Conservation (phyloP, 2,329 filamentous ascomycete species). For the Davidsoniella virescens region DNA sequence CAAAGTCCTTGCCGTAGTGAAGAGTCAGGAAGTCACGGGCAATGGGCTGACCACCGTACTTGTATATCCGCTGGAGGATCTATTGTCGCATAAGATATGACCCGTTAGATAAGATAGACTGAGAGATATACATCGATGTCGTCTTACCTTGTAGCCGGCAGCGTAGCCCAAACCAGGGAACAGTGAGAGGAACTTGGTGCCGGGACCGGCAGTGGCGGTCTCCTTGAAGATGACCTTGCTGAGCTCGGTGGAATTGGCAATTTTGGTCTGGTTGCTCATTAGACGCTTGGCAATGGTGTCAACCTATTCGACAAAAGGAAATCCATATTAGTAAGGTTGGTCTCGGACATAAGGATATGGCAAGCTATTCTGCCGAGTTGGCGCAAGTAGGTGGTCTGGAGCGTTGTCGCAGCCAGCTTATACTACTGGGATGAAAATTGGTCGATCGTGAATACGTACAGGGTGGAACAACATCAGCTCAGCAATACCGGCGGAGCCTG, state of each 20-base stretch:
- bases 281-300: slow-evolving; percentile 97
- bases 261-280: slow-evolving; percentile 81
- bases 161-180: slow-evolving; percentile 97
- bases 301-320: slow-evolving; percentile 42
- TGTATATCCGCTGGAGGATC: slow-evolving; percentile 92
- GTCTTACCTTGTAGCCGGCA: slow-evolving; percentile 74
- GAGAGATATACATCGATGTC: background rate
- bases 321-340: background rate
- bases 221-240: slow-evolving; percentile 92
- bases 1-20: slow-evolving; percentile 72
- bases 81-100: slow-evolving; percentile 17
- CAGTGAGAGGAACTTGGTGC: slow-evolving; percentile 77
- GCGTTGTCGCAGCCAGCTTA: background rate
- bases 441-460: slow-evolving; percentile 29
- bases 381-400: background rate
- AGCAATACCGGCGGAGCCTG: slow-evolving; percentile 82
- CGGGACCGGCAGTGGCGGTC: slow-evolving; percentile 53
- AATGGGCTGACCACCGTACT: slow-evolving; percentile 94
- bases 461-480: slow-evolving; percentile 89
- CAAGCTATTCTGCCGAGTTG: background rate
- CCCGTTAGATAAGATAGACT: background rate
- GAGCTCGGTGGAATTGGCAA: slow-evolving; percentile 38
- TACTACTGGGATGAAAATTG: background rate
- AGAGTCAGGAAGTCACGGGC: slow-evolving; percentile 73
- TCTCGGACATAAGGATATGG: background rate